A percentile compares a stretch with the other conserved stretches of the same genome.
These are phyloP conservation scores for Chalara sp. DNA, from an alignment of 2,329 filamentous ascomycete species.

Conservation along the genomic window DNA sequence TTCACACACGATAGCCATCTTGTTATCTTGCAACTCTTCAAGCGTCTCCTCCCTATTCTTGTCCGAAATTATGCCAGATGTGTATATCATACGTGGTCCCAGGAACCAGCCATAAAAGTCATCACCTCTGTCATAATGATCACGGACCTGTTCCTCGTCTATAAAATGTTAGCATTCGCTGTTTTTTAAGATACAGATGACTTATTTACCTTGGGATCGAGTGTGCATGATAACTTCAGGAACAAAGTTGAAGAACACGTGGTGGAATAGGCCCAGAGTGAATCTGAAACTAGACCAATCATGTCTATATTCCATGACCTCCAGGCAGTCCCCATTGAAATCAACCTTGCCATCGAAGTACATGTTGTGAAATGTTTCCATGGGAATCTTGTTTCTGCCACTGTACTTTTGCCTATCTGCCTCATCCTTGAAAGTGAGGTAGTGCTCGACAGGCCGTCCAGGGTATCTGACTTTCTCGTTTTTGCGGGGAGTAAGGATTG, in stretches of 20 bases:
- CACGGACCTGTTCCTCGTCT: constrained; percentile 97
- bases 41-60: constrained; percentile 81
- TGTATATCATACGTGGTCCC: constrained; percentile 98
- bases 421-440: constrained; percentile 70
- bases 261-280: constrained; percentile 78
- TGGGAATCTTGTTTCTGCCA: constrained; percentile 74
- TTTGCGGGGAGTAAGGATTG: constrained; percentile 76
- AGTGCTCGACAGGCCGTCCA: constrained; percentile 83
- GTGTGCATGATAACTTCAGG: constrained; percentile 91
- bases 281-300: constrained; percentile 97
- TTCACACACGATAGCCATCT: constrained; percentile 89
- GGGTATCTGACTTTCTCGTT: constrained; percentile 88
- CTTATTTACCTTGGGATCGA: constrained; percentile 65
- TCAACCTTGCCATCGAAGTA: constrained; percentile 94
- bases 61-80: constrained; percentile 87
- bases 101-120: constrained; percentile 99
- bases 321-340: constrained; percentile 88
- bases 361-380: constrained; percentile 96
- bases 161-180: constrained; percentile 22
- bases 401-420: constrained; percentile 59
- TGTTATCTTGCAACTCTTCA: constrained; percentile 96
- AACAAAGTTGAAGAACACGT: constrained; percentile 80
- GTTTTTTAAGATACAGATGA: background rate
- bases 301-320: constrained; percentile 87
- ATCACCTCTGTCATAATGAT: constrained; percentile 95